Percentiles rank a stretch among this genome's conserved stretches.
phyloP scores from a whole-genome alignment of 78 protist species.

The Planoprotostelium fungivorum region DNA sequence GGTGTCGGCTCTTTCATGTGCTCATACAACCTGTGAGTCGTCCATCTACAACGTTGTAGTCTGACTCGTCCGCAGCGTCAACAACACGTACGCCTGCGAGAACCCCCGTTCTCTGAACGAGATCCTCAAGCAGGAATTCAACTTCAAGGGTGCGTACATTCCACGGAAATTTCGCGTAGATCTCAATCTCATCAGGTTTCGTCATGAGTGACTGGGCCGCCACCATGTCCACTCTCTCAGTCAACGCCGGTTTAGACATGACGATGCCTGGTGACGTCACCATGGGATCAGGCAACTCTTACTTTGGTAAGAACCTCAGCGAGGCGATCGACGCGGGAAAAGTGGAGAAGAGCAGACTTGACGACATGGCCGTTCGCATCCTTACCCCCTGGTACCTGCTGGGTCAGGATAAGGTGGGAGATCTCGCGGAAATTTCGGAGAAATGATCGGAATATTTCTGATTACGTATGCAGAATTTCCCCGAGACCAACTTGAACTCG shows the following conservation, averaged over 20 bases:
- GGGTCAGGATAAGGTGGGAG: neutral
- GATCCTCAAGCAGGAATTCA: neutral
- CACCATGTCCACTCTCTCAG: neutral
- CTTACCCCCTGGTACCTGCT: neutral
- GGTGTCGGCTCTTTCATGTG: neutral
- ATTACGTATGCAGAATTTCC: neutral
- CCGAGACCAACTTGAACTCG: neutral
- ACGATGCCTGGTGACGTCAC: neutral
- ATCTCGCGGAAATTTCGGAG: too few species aligned
- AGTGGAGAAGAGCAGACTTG: neutral
- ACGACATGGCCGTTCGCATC: neutral
- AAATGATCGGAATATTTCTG: neutral
- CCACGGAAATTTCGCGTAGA: neutral
- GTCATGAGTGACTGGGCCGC: neutral
- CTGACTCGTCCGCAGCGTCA: neutral
- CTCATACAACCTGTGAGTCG: neutral
- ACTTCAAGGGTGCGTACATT: neutral
- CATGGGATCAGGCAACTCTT: neutral
- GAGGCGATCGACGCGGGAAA: neutral
- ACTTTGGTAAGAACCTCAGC: neutral
- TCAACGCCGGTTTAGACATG: neutral
- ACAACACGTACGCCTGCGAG: neutral
- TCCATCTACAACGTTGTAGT: neutral
- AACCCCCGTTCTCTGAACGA: neutral
- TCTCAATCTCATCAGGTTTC: neutral